phyloP scores from a whole-genome alignment of 495 filamentous ascomycete genomes.

The Lasiosphaeria miniovina region DNA sequence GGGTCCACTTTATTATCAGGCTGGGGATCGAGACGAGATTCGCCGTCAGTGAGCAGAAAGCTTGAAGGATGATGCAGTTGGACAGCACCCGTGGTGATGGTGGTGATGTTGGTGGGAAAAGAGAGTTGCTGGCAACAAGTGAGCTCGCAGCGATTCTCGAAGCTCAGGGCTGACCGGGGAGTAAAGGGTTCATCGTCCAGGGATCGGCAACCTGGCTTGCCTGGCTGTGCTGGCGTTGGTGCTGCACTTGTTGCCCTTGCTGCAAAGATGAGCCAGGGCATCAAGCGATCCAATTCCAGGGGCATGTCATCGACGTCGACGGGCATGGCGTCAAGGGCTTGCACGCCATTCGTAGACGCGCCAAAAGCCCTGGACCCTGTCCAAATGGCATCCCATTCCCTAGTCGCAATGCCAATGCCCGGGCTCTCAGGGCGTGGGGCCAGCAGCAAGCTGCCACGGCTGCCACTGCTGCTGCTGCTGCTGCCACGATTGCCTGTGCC shows the following conservation, averaged over 20 bases:
- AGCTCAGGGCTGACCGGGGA: slow-evolving; percentile 22
- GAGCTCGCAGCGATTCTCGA: slow-evolving; percentile 20
- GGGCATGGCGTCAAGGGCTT: slow-evolving; percentile 20
- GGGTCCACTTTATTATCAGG: background rate
- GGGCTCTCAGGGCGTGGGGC: too few relatives aligned
- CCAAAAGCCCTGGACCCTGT: slow-evolving; percentile 11
- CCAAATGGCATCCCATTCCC: background rate
- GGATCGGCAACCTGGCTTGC: slow-evolving; percentile 7
- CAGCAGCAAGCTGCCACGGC: slow-evolving; percentile 12
- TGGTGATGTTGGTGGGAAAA: slow-evolving; percentile 22
- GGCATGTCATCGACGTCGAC: slow-evolving; percentile 20
- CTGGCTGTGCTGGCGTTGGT: slow-evolving; percentile 13
- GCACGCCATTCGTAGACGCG: slow-evolving; percentile 17
- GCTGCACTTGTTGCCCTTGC: slow-evolving; percentile 15
- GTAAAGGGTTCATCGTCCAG: slow-evolving; percentile 21
- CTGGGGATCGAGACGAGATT: slow-evolving; percentile 1
- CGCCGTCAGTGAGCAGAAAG: slow-evolving; percentile 8
- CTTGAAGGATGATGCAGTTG: slow-evolving; percentile 14
- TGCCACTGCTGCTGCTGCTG: slow-evolving; percentile 19
- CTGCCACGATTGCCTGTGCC: too few relatives aligned
- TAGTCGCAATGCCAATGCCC: background rate
- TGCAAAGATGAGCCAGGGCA: slow-evolving; percentile 18
- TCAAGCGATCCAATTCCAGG: slow-evolving; percentile 13
- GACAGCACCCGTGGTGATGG: slow-evolving; percentile 8
- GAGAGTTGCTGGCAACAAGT: slow-evolving; percentile 17